Percentiles rank a stretch among this genome's conserved stretches.
Evolutionary conservation across 2,329 filamentous ascomycete species (phyloP).

Genomic region (Venturia nashicola): DNA sequence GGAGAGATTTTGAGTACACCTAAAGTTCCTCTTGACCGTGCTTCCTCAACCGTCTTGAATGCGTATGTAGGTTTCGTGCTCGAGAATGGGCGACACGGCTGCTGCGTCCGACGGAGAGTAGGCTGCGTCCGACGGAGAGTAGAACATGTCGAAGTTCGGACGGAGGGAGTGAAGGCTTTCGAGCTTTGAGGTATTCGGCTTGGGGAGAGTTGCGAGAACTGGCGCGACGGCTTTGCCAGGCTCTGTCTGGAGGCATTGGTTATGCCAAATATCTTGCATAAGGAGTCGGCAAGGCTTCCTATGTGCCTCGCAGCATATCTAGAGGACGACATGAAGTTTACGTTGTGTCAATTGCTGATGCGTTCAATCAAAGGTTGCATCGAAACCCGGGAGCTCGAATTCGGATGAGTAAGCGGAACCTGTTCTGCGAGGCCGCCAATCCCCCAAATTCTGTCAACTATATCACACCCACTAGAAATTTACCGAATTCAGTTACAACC

Average conservation of each 20-base stretch:
- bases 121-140: neutral
- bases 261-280: slow-evolving; percentile 7
- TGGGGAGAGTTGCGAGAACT: neutral
- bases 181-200: neutral
- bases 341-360: neutral
- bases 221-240: neutral
- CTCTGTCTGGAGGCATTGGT: slow-evolving; percentile 2
- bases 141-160: neutral
- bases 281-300: neutral
- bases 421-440: neutral
- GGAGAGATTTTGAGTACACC: slow-evolving; percentile 11
- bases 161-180: neutral
- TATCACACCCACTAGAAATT: too few species aligned
- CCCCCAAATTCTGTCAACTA: neutral
- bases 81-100: neutral
- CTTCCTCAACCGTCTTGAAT: slow-evolving; percentile 9
- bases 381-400: neutral
- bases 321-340: slow-evolving; percentile 4
- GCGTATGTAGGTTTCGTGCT: neutral
- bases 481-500: too few species aligned
- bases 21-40: slow-evolving; percentile 8
- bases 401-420: neutral
- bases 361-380: neutral
- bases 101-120: neutral
- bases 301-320: slow-evolving; percentile 3